Evolutionary conservation across 2,329 filamentous ascomycete species (phyloP).

Genomic region (Alternaria ventricosa): DNA sequence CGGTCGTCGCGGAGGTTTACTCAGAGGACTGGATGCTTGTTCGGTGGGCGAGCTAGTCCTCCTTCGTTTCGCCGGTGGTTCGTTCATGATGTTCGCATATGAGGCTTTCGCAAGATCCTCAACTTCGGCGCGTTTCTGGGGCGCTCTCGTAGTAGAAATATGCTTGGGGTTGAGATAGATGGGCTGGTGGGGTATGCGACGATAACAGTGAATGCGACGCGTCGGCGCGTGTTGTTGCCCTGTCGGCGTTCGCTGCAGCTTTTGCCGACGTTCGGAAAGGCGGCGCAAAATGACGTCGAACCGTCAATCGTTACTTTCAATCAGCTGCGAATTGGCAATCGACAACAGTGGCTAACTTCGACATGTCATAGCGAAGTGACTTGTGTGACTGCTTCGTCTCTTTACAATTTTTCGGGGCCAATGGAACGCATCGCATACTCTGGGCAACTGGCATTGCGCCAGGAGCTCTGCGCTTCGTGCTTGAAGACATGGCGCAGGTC

Average conservation of each 20-base stretch:
- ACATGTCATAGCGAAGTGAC: conserved; percentile 4
- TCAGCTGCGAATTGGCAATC: conserved; percentile 9
- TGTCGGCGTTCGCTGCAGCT: conserved; percentile 28
- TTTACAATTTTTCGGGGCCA: neutral
- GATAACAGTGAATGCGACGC: conserved; percentile 29
- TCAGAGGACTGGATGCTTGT: conserved; percentile 32
- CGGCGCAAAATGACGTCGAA: conserved; percentile 44
- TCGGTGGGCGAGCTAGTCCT: conserved; percentile 40
- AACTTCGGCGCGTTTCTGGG: neutral
- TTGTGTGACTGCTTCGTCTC: neutral
- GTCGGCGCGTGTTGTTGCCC: conserved; percentile 34
- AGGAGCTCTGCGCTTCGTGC: conserved; percentile 34
- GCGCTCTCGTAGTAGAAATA: conserved; percentile 1
- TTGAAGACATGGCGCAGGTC: conserved; percentile 22
- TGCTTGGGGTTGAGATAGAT: neutral
- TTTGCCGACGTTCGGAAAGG: conserved; percentile 36
- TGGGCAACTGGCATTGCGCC: conserved; percentile 27
- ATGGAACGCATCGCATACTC: conserved; percentile 26
- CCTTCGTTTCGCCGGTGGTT: conserved; percentile 44
- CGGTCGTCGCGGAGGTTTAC: conserved; percentile 42
- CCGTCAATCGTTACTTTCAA: conserved; percentile 16
- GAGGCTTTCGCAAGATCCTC: neutral
- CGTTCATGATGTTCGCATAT: conserved; percentile 31
- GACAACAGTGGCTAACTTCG: neutral
- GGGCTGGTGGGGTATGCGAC: conserved; percentile 9